Base-by-base conservation (phyloP, 2,329 filamentous ascomycete species). In the Colletotrichum salicis region DNA sequence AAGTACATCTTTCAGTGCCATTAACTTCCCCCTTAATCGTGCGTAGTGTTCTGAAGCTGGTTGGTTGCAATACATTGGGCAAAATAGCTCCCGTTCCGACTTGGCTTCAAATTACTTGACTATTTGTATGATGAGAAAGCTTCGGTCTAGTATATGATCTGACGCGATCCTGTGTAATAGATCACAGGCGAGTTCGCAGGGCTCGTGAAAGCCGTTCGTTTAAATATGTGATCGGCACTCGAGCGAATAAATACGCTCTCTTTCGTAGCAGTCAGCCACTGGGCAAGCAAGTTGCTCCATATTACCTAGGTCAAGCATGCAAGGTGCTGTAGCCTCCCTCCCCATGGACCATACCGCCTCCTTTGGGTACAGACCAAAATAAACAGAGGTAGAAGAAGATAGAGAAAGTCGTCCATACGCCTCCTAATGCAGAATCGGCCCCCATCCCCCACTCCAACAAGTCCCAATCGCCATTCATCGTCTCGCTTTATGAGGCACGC, bases 371-470 rank as follows among this genome's bases (percentile, higher is more conserved):
- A 19, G 12, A 54, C 29, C 45, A 63, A 29, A 22, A 12, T 33
- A 48, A 51, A 12, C 5, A n/a, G 22, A 64, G 33, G 31, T 15
- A 27, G 48, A 29, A 64, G 8, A 10, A 55, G 31, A 64, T 37
- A 33, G 4, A 31, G 45, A 22, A 51, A 51, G 22, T 48, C 6
- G 12, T 41, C 69, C 33, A 52, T 62, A 71, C 69, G 69, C 69
- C 69, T 68, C 51, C 41, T 29, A 10, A 71, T 68, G 69, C 69
- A 37, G n/a, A 62, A 37, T 41, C 56, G 37, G 54, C 51, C 52
- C 48, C 48, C 29, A 5, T 51, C 41, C 10, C n/a, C 19, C 19
- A 8, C 41, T 48, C 41, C 15, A 19, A 10, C 7, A n/a, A 10
- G 41, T n/a, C 35, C 19, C 4, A 22, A 61, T 22, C 33, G 10